phyloP scores from a whole-genome alignment of 164 flowering plant genomes.

The Taxillus chinensis region DNA sequence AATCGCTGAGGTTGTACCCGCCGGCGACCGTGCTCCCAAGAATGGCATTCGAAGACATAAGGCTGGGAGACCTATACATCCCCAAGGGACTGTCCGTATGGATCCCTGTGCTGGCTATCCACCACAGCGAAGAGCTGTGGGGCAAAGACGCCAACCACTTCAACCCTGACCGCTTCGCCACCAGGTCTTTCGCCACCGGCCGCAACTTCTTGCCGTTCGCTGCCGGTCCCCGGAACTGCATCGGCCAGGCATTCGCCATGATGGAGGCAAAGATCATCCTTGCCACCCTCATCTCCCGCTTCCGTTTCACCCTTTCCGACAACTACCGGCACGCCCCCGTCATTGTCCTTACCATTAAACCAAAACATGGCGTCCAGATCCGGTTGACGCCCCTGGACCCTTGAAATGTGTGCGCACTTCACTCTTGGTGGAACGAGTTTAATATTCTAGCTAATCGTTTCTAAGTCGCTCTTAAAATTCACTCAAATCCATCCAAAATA shows the following conservation, averaged over 20 bases:
- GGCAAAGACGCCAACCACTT: conserved; percentile 85
- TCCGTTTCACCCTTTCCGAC: conserved; percentile 60
- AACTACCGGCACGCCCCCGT: conserved; percentile 87
- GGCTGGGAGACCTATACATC: conserved; percentile 65
- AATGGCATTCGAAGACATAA: conserved; percentile 77
- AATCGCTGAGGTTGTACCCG: conserved; percentile 79
- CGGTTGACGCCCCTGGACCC: conserved; percentile 42
- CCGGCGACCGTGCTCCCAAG: conserved; percentile 76
- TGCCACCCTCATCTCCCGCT: conserved; percentile 54
- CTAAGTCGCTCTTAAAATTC: no score
- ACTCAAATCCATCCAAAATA: no score
- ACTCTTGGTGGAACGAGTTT: no score
- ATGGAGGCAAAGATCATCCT: conserved; percentile 87
- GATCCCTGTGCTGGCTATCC: conserved; percentile 87
- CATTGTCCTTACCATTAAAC: conserved; percentile 66
- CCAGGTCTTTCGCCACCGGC: conserved; percentile 32
- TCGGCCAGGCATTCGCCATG: conserved; percentile 81
- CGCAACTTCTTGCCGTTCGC: conserved; percentile 81
- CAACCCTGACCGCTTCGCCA: conserved; percentile 70
- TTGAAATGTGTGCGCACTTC: not conserved
- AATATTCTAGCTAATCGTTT: no score
- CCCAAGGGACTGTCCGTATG: conserved; percentile 84
- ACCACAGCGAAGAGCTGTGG: conserved; percentile 79
- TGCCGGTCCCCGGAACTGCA: conserved; percentile 75
- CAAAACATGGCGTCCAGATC: conserved; percentile 84